A percentile compares a stretch with the other conserved stretches of the same genome.
Conservation (phyloP, 140 eudicot species). For the Bidens hawaiensis region DNA sequence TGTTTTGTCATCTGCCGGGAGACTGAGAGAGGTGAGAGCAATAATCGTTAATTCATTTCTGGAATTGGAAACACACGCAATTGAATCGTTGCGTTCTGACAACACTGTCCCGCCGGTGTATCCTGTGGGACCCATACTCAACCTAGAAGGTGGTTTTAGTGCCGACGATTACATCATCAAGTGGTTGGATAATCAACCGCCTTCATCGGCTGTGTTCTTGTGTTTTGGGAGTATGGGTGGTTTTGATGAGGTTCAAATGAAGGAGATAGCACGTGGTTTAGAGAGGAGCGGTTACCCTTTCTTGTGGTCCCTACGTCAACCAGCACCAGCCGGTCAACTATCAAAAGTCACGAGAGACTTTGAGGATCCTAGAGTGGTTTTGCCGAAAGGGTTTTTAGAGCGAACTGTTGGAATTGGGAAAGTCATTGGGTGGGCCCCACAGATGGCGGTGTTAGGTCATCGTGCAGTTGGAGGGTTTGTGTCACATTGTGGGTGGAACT, state of each 20-base stretch:
- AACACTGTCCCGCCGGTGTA: conserved; percentile 22
- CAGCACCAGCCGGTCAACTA: background rate
- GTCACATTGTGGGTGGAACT: conserved; percentile 33
- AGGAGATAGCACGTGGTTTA: conserved; percentile 22
- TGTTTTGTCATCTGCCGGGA: background rate
- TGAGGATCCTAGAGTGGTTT: conserved; percentile 16
- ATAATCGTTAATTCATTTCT: conserved; percentile 28
- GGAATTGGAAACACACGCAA: no score
- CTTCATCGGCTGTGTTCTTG: no score
- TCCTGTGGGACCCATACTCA: no score
- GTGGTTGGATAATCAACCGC: conserved; percentile 31
- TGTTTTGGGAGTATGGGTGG: no score
- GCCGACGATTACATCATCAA: background rate
- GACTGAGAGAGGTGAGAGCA: conserved; percentile 19
- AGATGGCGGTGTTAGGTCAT: conserved; percentile 20
- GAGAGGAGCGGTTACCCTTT: conserved; percentile 17
- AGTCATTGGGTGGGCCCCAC: no score
- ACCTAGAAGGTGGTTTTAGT: conserved; percentile 1
- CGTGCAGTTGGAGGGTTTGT: conserved; percentile 28
- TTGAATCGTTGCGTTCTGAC: conserved; percentile 3
- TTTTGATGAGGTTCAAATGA: no score
- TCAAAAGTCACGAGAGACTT: conserved; percentile 11
- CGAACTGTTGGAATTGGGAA: conserved; percentile 19
- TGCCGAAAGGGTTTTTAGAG: conserved; percentile 33
- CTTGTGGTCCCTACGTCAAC: conserved; percentile 28